Percentiles rank a stretch among this genome's conserved stretches.
Evolutionary conservation across 768 basidiomycete species (phyloP).

Genomic region (Termitomyces sp.): DNA sequence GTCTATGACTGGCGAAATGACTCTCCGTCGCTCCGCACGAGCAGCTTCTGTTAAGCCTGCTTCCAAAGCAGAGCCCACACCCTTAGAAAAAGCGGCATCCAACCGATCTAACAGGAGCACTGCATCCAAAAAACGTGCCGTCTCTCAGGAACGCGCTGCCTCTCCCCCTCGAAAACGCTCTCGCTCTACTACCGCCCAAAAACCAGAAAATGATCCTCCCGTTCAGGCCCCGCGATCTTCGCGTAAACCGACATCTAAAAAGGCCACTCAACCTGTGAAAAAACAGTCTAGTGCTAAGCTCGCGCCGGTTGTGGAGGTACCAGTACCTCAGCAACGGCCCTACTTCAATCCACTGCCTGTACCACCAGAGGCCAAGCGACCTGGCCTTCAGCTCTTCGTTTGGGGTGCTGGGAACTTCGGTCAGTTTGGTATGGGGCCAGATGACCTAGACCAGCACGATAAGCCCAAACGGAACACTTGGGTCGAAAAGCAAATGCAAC

Average conservation of each 20-base stretch:
- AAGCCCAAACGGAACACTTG: constrained; percentile 76
- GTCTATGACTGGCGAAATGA: constrained; percentile 19
- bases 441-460: constrained; percentile 63
- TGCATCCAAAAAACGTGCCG: constrained; percentile 45
- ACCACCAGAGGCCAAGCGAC: constrained; percentile 53
- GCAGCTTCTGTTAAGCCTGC: constrained; percentile 43
- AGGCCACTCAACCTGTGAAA: constrained; percentile 15
- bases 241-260: constrained; percentile 22
- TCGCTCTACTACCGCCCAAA: constrained; percentile 33
- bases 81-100: constrained; percentile 23
- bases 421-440: constrained; percentile 89
- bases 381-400: constrained; percentile 71
- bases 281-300: constrained; percentile 15
- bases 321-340: constrained; percentile 42
- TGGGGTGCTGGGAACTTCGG: constrained; percentile 96
- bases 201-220: constrained; percentile 40
- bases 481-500: constrained; percentile 72
- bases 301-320: constrained; percentile 27
- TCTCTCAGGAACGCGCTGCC: constrained; percentile 40
- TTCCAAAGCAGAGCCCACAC: constrained; percentile 34
- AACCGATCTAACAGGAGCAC: constrained; percentile 28
- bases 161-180: constrained; percentile 51
- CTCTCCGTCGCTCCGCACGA: constrained; percentile 51
- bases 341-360: constrained; percentile 67
- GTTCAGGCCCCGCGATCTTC: constrained; percentile 24